Base-by-base conservation (phyloP, 257 asterid genomes). In the Nicotiana obtusifolia region DNA sequence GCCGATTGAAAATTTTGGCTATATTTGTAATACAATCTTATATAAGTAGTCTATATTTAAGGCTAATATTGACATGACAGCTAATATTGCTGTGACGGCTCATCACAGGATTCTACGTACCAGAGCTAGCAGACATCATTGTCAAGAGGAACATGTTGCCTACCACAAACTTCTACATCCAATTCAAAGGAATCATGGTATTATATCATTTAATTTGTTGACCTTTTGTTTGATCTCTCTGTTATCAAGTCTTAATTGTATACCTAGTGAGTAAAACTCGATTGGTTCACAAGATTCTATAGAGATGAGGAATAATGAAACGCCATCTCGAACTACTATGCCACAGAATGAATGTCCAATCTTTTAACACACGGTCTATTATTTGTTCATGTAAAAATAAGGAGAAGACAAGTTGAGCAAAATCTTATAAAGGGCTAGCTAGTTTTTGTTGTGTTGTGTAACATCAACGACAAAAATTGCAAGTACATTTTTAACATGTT, bases 181-280 rank as follows among this genome's bases (percentile, higher is more conserved):
- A 60, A 57, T 66, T 88, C 2, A 88, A 86, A 78, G 91, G 91
- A 33, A 84, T 88, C 69, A 86, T 88, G 91, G 91, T 88, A 86
- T 28, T 65, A 71, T 65, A 41, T 20, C 11, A 49, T 5, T 52
- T 79, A 20, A 20, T 14, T 79, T 33, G 0, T 52, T 44, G 13
- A 61, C 14, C 59, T 20, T 17, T 57, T 37, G 5, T 16, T 64
- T n/a, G 4, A 0, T 17, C 4, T 35, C 6, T 35, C 26, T n/a
- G 31, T n/a, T 33, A 17, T 30, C 30, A 30, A 28, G 30, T 64
- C n/a, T 28, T 28, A 30, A 24, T 16, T 66, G 30, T 37, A 37
- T 35, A 10, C 10, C n/a, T 14, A 26, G 37, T 62, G n/a, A 62
- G 8, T 19, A 24, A 0, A 16, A 15, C 9, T 19, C 15, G 73